phyloP scores from a whole-genome alignment of 371 early-diverging fungal species.

The Mucor circinelloides region DNA sequence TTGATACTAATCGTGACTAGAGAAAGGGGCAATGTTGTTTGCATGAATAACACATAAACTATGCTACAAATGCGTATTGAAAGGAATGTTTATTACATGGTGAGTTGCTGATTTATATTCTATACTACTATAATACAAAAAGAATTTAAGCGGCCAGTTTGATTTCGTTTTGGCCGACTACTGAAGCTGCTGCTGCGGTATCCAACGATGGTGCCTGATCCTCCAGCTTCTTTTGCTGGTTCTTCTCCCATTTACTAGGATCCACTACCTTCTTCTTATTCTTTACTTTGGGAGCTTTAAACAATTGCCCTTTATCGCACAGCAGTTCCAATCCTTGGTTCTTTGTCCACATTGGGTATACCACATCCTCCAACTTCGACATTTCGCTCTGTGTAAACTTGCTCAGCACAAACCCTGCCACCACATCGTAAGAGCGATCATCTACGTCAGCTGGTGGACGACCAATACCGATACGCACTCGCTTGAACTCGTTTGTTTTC shows the following conservation, averaged over 20 bases:
- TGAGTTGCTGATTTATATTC: neutral
- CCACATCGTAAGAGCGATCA: constrained; percentile 44
- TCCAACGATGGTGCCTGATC: neutral
- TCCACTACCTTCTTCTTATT: constrained; percentile 4
- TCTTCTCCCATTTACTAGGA: neutral
- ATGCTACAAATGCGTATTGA: too few relatives aligned
- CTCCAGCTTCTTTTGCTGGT: neutral
- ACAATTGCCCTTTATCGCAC: constrained; percentile 16
- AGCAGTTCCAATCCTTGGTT: constrained; percentile 19
- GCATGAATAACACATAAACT: neutral
- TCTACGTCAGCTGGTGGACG: constrained; percentile 51
- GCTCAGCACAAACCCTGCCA: constrained; percentile 63
- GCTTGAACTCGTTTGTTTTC: constrained; percentile 54
- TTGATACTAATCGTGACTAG: neutral
- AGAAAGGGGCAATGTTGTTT: neutral
- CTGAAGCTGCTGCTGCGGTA: neutral
- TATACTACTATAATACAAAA: neutral
- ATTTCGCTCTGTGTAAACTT: constrained; percentile 54
- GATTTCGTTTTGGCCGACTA: neutral
- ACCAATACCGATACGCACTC: constrained; percentile 71
- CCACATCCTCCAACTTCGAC: constrained; percentile 35
- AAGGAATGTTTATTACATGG: neutral
- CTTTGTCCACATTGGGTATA: constrained; percentile 35
- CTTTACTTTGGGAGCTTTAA: constrained; percentile 7
- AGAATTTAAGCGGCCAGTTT: neutral